Evolutionary conservation across 768 basidiomycete genomes (phyloP).

Genomic region (Nidularia sp.): DNA sequence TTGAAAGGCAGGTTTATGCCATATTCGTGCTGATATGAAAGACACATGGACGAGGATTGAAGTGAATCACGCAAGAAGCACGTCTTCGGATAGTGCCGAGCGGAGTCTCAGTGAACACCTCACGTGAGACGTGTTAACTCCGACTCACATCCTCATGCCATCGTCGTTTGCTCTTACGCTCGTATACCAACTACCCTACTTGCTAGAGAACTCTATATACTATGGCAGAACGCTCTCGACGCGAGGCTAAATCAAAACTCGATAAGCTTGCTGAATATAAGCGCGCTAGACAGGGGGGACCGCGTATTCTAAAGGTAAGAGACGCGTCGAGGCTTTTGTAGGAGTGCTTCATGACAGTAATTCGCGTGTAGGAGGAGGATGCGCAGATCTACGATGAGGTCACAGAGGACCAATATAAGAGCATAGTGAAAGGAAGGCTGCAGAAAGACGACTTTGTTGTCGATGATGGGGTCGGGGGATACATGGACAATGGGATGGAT

Average conservation of each 20-base stretch:
- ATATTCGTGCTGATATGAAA: no score
- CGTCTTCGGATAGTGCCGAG: no score
- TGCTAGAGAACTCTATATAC: background rate
- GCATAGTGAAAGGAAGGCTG: slow-evolving; percentile 79
- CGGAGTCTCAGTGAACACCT: background rate
- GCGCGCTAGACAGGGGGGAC: slow-evolving; percentile 55
- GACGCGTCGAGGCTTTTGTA: slow-evolving; percentile 5
- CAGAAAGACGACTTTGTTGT: slow-evolving; percentile 91
- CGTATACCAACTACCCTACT: background rate
- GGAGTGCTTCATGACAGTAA: background rate
- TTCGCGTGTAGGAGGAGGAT: slow-evolving; percentile 45
- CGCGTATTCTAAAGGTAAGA: slow-evolving; percentile 54
- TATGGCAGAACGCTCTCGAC: slow-evolving; percentile 39
- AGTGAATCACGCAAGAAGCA: no score
- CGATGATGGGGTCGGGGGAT: slow-evolving; percentile 88
- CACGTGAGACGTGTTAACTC: background rate
- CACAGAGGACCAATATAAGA: slow-evolving; percentile 82
- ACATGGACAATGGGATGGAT: slow-evolving; percentile 96
- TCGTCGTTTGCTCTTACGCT: background rate
- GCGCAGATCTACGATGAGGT: slow-evolving; percentile 84
- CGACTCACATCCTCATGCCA: background rate
- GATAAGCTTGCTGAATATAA: slow-evolving; percentile 59
- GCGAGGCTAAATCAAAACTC: slow-evolving; percentile 30
- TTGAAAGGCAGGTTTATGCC: no score
- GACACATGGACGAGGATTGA: no score